Base-by-base conservation (phyloP, 441 rosid species). In the Populus trichocarpa region DNA sequence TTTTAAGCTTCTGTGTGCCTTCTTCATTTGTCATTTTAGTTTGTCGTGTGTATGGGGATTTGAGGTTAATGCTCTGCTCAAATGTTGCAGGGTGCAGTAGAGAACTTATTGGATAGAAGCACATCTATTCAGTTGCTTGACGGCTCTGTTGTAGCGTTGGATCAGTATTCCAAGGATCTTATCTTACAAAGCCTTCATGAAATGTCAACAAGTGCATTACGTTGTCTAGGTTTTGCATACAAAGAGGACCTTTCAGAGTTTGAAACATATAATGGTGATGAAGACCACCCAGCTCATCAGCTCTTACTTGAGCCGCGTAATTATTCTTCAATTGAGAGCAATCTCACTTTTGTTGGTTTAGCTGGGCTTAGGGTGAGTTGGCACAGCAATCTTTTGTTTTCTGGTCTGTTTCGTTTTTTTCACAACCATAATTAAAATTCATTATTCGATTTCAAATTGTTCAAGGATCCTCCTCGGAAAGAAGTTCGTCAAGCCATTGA, bases 381-480 rank as follows among this genome's bases (percentile, higher is more conserved):
- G 22, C 18, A 4, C 61, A 33, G 16, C 4, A 20, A 40, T 66
- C 28, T 63, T 78, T 5, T 13, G 10, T 9, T 6, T 2, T 33
- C 35, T 32, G 20, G 12, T 20, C 0, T 32, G 11, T 32, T 11
- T 11, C 8, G 4, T 10, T 4, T 10, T 40, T n/a, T 72, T 40
- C 26, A 67, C n/a, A 65, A 67, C 14, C 53, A 11, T 83, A 40
- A 63, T 23, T n/a, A 61, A 26, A 10, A 64, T 65, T 77, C 22
- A 20, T 78, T n/a, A 40, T 46, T 53, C 65, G 68, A 30, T 69
- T 79, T 75, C 36, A 63, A 63, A 61, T 65, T 59, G 67, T 71
- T 79, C 46, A 77, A 96, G 99, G 99, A 96, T 85, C 99, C 99
- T 76, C 99, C 99, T 13, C 89, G 99, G 77, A 86, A 87, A 87